These are phyloP conservation scores for Dipteronia sinensis DNA, from an alignment of 345 rosid species.

Conservation along the genomic window DNA sequence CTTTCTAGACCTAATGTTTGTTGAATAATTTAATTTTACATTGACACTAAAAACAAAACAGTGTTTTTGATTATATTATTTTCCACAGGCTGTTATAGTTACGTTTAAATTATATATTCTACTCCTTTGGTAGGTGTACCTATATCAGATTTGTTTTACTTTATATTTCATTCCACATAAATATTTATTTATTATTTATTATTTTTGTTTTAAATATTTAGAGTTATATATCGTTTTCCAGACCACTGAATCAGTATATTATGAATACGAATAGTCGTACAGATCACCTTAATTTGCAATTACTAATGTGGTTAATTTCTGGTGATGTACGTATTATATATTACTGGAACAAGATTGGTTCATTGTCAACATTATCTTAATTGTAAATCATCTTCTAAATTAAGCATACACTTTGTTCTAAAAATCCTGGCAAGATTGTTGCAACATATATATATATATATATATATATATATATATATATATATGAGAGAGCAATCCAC, in stretches of 20 bases:
- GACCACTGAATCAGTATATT: no score
- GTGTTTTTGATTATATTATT: not conserved
- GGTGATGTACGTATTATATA: not conserved
- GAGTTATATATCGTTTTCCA: not conserved
- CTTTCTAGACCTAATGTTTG: not conserved
- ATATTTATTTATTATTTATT: not conserved
- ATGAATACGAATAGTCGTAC: no score
- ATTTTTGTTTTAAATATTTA: not conserved
- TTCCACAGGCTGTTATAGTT: not conserved
- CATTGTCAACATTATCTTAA: no score
- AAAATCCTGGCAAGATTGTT: no score
- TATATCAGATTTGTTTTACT: not conserved
- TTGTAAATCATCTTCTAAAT: no score
- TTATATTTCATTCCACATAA: constrained; percentile 1
- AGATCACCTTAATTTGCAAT: not conserved
- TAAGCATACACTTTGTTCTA: no score
- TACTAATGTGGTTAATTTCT: not conserved
- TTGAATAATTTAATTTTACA: constrained; percentile 4
- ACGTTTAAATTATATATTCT: not conserved
- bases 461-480: no score
- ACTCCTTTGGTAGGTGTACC: constrained; percentile 1
- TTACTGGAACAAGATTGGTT: no score
- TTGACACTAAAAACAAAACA: constrained; percentile 1
- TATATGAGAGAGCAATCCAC: no score
- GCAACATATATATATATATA: no score